Percentiles rank a stretch among this genome's conserved stretches.
Conservation (phyloP, 257 asterid species). For the Solanum corneliomulleri region DNA sequence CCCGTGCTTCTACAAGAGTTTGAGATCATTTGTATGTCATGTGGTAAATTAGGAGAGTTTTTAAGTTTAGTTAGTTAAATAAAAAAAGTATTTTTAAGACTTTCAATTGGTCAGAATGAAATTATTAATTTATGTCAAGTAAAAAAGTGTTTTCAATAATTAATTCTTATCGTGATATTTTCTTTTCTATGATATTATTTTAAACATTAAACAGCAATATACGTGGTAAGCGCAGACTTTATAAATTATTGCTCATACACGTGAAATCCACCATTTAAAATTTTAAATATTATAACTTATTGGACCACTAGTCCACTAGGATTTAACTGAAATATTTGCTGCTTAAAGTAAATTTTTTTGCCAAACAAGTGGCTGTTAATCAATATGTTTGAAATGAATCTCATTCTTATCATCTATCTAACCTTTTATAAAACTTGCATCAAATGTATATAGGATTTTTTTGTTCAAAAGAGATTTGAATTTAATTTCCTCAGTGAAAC, state of each 20-base stretch:
- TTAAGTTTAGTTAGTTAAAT: not conserved
- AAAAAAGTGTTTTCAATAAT: too few species aligned
- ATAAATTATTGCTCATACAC: not conserved
- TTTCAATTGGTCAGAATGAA: accelerated
- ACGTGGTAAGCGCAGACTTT: not conserved
- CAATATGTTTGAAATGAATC: not conserved
- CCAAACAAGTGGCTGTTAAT: not conserved
- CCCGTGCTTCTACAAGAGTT: not conserved
- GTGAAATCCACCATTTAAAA: not conserved
- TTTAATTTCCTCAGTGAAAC: not conserved
- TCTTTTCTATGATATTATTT: too few species aligned
- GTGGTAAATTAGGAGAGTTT: too few species aligned
- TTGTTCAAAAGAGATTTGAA: not conserved
- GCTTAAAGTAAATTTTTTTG: not conserved
- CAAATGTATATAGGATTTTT: too few species aligned
- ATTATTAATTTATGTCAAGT: too few species aligned
- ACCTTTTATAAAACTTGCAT: not conserved
- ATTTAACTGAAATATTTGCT: not conserved
- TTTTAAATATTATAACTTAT: not conserved
- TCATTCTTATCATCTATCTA: not conserved
- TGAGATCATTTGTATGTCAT: not conserved
- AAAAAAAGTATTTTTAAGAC: accelerated
- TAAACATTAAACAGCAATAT: not conserved
- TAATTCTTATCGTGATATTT: too few species aligned
- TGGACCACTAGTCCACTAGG: not conserved